Conservation (phyloP, 495 filamentous ascomycete species). For the Chaetomium tenue region DNA sequence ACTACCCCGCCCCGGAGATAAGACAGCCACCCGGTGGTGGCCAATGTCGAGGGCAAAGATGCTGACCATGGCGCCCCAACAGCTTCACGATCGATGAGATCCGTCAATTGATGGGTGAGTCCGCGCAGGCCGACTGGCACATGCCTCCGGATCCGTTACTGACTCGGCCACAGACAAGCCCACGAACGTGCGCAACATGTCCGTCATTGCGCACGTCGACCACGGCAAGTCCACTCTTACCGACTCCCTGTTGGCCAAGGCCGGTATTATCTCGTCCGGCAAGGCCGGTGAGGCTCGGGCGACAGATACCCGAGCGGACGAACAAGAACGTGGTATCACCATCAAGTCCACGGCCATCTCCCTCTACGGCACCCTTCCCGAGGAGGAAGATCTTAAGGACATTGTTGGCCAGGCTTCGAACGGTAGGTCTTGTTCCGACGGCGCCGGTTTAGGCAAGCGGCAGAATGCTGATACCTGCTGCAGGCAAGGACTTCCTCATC, state of each 20-base stretch:
- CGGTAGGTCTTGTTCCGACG: constrained; percentile 36
- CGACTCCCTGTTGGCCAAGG: constrained; percentile 97
- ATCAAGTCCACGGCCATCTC: constrained; percentile 99
- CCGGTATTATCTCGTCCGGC: constrained; percentile 98
- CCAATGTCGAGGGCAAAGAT: constrained; percentile 15
- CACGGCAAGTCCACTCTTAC: constrained; percentile 99
- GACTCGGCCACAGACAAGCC: constrained; percentile 62
- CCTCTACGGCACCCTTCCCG: constrained; percentile 80
- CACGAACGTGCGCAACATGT: constrained; percentile 97
- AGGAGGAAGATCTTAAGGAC: constrained; percentile 90
- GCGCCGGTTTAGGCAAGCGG: not conserved
- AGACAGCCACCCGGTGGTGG: constrained; percentile 22
- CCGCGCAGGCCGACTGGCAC: not conserved
- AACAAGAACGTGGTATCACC: constrained; percentile 99
- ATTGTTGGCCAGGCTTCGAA: constrained; percentile 79
- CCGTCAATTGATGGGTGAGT: constrained; percentile 75
- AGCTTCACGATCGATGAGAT: constrained; percentile 99
- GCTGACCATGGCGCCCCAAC: constrained; percentile 39
- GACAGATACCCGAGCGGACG: constrained; percentile 95
- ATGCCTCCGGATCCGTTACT: constrained; percentile 18
- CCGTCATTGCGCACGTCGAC: constrained; percentile 99
- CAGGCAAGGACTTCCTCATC: constrained; percentile 91
- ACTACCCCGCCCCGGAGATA: constrained; percentile 49
- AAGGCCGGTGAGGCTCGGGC: constrained; percentile 95
- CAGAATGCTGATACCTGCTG: constrained; percentile 11